Evolutionary conservation across 495 filamentous ascomycete species (phyloP).

Genomic region (Saxophila tyrrhenica): DNA sequence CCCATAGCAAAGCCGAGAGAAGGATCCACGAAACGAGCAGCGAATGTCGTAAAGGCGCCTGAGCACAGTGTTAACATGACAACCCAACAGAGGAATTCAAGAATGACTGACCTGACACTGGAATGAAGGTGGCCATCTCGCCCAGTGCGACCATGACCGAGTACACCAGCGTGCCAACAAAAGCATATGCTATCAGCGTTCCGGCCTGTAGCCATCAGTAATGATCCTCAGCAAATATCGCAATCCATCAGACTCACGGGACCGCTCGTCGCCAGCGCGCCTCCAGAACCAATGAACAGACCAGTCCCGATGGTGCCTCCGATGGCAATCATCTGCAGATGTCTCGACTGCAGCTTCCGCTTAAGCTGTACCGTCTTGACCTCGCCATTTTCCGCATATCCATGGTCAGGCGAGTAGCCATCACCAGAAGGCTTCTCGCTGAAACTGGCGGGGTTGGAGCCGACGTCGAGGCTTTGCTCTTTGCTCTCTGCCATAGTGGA

Average conservation of each 20-base stretch:
- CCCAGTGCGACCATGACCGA: conserved; percentile 54
- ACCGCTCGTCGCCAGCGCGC: conserved; percentile 26
- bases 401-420: neutral
- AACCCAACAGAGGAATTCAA: too few relatives aligned
- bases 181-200: conserved; percentile 38
- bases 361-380: conserved; percentile 11
- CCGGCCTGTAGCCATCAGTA: too few relatives aligned
- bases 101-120: conserved; percentile 53
- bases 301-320: conserved; percentile 31
- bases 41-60: conserved; percentile 18
- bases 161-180: conserved; percentile 44
- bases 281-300: conserved; percentile 29
- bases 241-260: too few relatives aligned
- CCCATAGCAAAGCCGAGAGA: conserved; percentile 54
- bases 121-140: conserved; percentile 60
- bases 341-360: conserved; percentile 25
- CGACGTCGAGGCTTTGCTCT: neutral
- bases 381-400: neutral
- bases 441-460: neutral
- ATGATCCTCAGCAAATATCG: too few relatives aligned
- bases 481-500: neutral
- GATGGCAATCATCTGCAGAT: conserved; percentile 33
- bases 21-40: conserved; percentile 46
- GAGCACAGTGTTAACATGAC: too few relatives aligned
- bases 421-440: neutral